Evolutionary conservation across 768 basidiomycete genomes (phyloP).

Genomic region (Calocybe cyanea): DNA sequence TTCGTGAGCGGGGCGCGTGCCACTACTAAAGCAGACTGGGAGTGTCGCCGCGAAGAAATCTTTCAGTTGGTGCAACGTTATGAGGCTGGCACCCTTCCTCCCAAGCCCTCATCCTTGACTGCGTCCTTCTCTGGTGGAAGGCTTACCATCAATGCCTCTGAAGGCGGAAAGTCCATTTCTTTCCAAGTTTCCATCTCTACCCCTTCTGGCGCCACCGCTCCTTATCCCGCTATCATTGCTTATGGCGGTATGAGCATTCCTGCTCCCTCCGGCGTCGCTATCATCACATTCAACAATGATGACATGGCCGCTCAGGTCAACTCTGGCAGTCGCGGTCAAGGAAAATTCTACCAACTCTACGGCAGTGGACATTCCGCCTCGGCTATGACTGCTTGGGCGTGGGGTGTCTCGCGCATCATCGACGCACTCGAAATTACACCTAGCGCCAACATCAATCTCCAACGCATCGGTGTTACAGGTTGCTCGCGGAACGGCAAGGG

Average conservation of each 20-base stretch:
- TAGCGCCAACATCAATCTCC: conserved; percentile 41
- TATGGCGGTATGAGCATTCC: conserved; percentile 43
- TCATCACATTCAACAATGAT: conserved; percentile 51
- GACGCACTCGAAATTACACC: conserved; percentile 53
- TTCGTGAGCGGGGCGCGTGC: conserved; percentile 43
- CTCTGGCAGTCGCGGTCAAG: conserved; percentile 43
- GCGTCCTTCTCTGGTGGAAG: conserved; percentile 39
- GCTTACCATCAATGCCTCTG: conserved; percentile 46
- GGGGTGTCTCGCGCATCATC: conserved; percentile 58
- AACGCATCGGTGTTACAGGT: conserved; percentile 50
- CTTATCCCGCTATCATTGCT: conserved; percentile 52
- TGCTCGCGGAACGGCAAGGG: conserved; percentile 64
- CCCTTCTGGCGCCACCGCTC: conserved; percentile 38
- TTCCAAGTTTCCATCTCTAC: conserved; percentile 44
- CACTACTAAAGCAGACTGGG: conserved; percentile 43
- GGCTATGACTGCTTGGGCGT: conserved; percentile 61
- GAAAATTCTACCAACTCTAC: conserved; percentile 57
- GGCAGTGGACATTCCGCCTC: conserved; percentile 41
- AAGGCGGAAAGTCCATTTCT: conserved; percentile 43
- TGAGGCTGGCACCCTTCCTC: conserved; percentile 49
- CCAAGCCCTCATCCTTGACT: conserved; percentile 41
- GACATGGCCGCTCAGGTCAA: conserved; percentile 49
- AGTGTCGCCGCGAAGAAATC: conserved; percentile 49
- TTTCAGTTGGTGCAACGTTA: conserved; percentile 45
- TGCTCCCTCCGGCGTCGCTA: conserved; percentile 32